Conservation (phyloP, 2,329 filamentous ascomycete genomes). For the Arthrobotrys musiformis region DNA sequence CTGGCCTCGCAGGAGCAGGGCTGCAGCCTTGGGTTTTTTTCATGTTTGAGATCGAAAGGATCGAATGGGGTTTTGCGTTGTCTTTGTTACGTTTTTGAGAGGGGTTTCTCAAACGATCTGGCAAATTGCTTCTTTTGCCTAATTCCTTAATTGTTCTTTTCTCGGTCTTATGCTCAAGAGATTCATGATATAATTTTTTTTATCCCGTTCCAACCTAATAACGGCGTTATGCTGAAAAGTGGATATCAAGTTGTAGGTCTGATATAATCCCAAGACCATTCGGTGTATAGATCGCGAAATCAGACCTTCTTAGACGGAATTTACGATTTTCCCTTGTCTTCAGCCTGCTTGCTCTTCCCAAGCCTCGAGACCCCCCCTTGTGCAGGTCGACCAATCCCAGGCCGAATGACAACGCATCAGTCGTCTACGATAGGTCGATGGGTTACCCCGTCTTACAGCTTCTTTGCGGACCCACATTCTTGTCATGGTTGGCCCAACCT, state of each 20-base stretch:
- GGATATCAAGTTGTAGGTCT: conserved; percentile 5
- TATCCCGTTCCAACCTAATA: not conserved
- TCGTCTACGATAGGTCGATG: conserved; percentile 54
- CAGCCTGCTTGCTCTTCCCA: conserved; percentile 48
- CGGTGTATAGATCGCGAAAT: conserved; percentile 30
- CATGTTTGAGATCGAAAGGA: conserved; percentile 48
- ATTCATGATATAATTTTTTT: conserved; percentile 12
- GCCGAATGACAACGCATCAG: conserved; percentile 55
- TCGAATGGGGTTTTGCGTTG: conserved; percentile 48
- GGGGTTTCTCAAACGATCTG: not conserved
- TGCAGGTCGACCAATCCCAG: conserved; percentile 39
- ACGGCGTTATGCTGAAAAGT: conserved; percentile 29
- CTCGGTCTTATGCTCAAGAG: not conserved
- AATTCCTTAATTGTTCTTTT: conserved; percentile 3
- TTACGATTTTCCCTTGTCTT: conserved; percentile 25
- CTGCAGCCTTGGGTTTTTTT: conserved; percentile 34
- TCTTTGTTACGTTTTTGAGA: conserved; percentile 48
- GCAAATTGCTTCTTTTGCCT: conserved; percentile 36
- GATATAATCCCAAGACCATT: conserved; percentile 31
- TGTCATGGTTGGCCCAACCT: conserved; percentile 55
- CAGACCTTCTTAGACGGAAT: conserved; percentile 30
- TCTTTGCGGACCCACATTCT: conserved; percentile 54
- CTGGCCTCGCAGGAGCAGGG: conserved; percentile 15
- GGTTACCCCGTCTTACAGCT: conserved; percentile 43
- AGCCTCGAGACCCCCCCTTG: conserved; percentile 38